These are phyloP conservation scores for Melaleuca alternifolia DNA, from an alignment of 345 rosid species.

Conservation along the genomic window DNA sequence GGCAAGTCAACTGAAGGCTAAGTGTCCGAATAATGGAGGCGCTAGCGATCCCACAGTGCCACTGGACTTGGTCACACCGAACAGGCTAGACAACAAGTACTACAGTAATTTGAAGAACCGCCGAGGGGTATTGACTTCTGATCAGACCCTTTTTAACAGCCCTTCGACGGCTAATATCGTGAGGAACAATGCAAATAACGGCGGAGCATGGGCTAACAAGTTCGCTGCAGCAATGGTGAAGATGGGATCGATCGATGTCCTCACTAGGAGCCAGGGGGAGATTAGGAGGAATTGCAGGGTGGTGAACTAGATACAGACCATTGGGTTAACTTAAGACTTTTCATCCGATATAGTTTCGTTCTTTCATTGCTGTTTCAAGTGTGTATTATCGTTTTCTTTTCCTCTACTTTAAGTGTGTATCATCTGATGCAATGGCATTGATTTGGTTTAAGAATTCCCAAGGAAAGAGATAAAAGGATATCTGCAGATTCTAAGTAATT, in stretches of 20 bases:
- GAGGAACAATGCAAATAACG: neutral
- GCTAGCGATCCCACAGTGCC: neutral
- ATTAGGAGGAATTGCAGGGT: neutral
- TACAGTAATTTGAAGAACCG: conserved; percentile 1
- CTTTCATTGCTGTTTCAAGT: neutral
- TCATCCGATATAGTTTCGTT: neutral
- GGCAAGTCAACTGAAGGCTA: neutral
- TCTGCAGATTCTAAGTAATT: neutral
- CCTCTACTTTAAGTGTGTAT: neutral
- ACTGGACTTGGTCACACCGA: neutral
- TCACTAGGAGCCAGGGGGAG: conserved; percentile 9
- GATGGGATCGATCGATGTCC: conserved; percentile 16
- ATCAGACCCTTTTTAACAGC: neutral
- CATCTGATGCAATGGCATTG: neutral
- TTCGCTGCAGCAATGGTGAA: conserved; percentile 8
- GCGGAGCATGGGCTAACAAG: neutral
- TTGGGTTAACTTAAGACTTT: neutral
- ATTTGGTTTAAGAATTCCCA: neutral
- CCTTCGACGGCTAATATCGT: neutral
- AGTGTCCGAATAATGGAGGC: neutral
- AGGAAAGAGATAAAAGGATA: neutral
- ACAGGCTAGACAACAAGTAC: conserved; percentile 1
- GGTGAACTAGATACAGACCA: neutral
- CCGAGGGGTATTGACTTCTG: neutral
- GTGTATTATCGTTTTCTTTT: too few species aligned